phyloP scores from a whole-genome alignment of 2,329 filamentous ascomycete genomes.

The Fusarium solani-melongenae region DNA sequence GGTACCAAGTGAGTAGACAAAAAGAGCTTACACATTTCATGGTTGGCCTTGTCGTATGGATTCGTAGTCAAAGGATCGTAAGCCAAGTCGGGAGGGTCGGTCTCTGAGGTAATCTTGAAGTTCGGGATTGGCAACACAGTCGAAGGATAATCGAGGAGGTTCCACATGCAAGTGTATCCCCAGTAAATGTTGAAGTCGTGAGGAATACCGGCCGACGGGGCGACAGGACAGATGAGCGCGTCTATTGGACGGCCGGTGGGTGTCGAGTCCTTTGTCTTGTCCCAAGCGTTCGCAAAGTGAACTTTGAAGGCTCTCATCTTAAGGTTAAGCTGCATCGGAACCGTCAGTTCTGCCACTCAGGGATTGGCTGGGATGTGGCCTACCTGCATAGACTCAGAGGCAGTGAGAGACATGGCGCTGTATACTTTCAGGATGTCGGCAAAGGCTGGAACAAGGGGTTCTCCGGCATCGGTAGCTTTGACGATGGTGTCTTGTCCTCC shows the following conservation, averaged over 20 bases:
- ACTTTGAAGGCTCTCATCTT: background rate
- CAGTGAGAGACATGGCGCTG: background rate
- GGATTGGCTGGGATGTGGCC: background rate
- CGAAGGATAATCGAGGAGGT: constrained; percentile 22
- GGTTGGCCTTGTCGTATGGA: constrained; percentile 14
- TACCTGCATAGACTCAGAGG: constrained; percentile 7
- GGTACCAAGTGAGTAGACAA: background rate
- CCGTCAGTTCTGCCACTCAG: background rate
- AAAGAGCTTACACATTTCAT: constrained; percentile 12
- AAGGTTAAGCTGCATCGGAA: background rate
- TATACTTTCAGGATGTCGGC: constrained; percentile 9
- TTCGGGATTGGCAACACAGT: background rate
- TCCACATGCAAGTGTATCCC: constrained; percentile 19
- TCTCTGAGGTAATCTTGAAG: background rate
- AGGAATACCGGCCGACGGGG: background rate
- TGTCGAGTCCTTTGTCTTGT: background rate
- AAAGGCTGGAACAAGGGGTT: constrained; percentile 9
- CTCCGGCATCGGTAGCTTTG: background rate
- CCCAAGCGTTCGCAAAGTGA: background rate
- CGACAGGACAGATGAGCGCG: constrained; percentile 11
- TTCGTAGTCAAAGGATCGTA: constrained; percentile 1
- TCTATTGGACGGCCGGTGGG: background rate
- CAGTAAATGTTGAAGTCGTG: constrained; percentile 25
- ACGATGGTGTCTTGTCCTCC: background rate
- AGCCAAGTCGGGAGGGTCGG: background rate